Percentiles rank a stretch among this genome's conserved stretches.
Evolutionary conservation across 2,329 filamentous ascomycete species (phyloP).

Genomic region (Verticillium longisporum): DNA sequence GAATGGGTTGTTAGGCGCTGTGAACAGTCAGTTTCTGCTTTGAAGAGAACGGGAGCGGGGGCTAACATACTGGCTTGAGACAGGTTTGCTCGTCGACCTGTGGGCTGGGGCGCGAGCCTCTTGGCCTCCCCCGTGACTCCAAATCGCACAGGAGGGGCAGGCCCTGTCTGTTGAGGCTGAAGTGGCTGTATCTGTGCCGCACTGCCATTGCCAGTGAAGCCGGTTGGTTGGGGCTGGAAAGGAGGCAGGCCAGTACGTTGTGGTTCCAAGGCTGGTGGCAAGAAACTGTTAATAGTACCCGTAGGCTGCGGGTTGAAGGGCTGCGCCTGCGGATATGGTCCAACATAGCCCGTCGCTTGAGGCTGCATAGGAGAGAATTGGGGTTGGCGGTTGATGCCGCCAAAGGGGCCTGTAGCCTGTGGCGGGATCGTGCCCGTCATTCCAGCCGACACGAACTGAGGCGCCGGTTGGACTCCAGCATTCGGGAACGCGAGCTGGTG

Average conservation of each 20-base stretch:
- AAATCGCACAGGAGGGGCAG: constrained; percentile 82
- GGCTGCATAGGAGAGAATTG: constrained; percentile 45
- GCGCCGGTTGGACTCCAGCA: constrained; percentile 18
- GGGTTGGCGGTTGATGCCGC: constrained; percentile 27
- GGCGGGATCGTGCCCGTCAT: constrained; percentile 33
- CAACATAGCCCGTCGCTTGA: constrained; percentile 58
- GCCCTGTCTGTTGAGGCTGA: constrained; percentile 47
- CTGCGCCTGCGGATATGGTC: constrained; percentile 38
- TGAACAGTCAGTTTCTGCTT: constrained; percentile 9
- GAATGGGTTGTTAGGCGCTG: constrained; percentile 46
- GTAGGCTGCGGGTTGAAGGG: constrained; percentile 35
- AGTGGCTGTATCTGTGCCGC: constrained; percentile 36
- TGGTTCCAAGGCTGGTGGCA: constrained; percentile 56
- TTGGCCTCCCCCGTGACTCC: constrained; percentile 67
- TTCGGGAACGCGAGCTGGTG: constrained; percentile 28
- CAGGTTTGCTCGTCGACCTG: constrained; percentile 83
- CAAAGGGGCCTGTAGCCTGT: constrained; percentile 30
- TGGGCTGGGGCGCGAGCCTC: constrained; percentile 78
- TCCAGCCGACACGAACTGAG: constrained; percentile 39
- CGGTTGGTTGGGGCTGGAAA: constrained; percentile 42
- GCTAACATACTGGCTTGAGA: constrained; percentile 84
- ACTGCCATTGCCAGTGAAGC: constrained; percentile 23
- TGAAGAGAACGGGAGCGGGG: background rate
- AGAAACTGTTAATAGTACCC: constrained; percentile 47
- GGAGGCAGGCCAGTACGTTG: constrained; percentile 47